Base-by-base conservation (phyloP, 495 filamentous ascomycete species). In the Trichocladium uniseriatum region DNA sequence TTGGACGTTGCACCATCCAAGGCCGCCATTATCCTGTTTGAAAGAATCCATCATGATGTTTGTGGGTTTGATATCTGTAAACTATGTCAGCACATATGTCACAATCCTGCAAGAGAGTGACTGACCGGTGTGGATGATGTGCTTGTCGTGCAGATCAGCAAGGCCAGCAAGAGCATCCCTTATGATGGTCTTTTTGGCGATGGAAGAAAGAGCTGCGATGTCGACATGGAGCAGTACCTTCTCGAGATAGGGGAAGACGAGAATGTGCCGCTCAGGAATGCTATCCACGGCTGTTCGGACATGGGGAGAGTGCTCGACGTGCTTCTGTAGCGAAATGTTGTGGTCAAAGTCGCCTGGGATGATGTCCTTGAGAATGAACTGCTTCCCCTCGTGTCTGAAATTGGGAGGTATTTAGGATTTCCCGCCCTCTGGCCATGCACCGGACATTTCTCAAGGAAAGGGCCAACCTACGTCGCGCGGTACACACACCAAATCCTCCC, bases 21-120 rank as follows among this genome's bases (percentile, higher is more conserved):
- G 24, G 35, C 31, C 45, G 24, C 45, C 36, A 13, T 48, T 39
- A 9, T 14, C 3, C 24, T 32, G 35, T n/a, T 32, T 48, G 35
- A 39, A 31, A 5, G 45, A 48, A 15, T 48, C 45, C 27, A 48
- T 48, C 36, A 48, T 48, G 35, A 48, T 48, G 35, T 48, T 48
- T 8, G 45, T 39, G 15, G 45, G 36, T 31, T 48, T 48, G 36
- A 48, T 39, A 48, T 32, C 45, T 48, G 22, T 31, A 14, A 39
- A 31, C 35, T 16, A 48, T 31, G n/a, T 46, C 32, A 34, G 41
- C 28, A 46, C 13, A 24, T 15, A 28, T 37, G 20, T 18, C 7
- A 46, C 13, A 37, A 38, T 18, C 34, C 43, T 16, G 34, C 3
- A 37, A 45, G 6, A 37, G 43, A 15, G 14, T 18, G 21, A 22